A percentile compares a stretch with the other conserved stretches of the same genome.
These are phyloP conservation scores for Ceratobasidium sp. DNA, from an alignment of 1,284 basidiomycete genomes.

Conservation along the genomic window DNA sequence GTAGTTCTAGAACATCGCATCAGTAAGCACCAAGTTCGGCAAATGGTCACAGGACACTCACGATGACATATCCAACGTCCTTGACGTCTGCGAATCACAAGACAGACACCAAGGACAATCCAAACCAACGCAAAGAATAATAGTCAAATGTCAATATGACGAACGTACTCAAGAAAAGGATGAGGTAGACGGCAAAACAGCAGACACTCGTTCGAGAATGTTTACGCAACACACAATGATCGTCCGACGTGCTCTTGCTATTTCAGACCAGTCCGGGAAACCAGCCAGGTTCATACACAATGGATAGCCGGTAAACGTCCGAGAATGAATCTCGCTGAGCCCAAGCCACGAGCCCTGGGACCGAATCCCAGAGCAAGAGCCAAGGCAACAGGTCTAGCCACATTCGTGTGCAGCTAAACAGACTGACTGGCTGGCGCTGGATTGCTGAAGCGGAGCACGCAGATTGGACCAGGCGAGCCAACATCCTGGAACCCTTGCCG, in stretches of 20 bases:
- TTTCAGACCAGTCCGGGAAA: conserved; percentile 43
- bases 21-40: conserved; percentile 49
- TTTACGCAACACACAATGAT: conserved; percentile 36
- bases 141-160: conserved; percentile 37
- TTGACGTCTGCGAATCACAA: conserved; percentile 79
- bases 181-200: conserved; percentile 1
- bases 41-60: conserved; percentile 59
- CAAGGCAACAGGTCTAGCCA: conserved; percentile 24
- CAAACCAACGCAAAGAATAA: conserved; percentile 21
- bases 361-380: conserved; percentile 26
- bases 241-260: conserved; percentile 44
- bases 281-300: conserved; percentile 38
- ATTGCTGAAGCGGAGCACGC: conserved; percentile 35
- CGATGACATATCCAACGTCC: conserved; percentile 92
- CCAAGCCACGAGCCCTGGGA: conserved; percentile 26
- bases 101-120: conserved; percentile 57
- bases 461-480: conserved; percentile 42
- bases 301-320: conserved; percentile 30
- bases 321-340: conserved; percentile 47
- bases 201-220: conserved; percentile 25
- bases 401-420: not conserved
- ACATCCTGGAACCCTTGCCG: conserved; percentile 37
- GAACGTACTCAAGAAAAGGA: conserved; percentile 28
- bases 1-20: conserved; percentile 73
- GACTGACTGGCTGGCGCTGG: conserved; percentile 27